Conservation (phyloP, 805 yeast species). For the Starmerella davenportii region DNA sequence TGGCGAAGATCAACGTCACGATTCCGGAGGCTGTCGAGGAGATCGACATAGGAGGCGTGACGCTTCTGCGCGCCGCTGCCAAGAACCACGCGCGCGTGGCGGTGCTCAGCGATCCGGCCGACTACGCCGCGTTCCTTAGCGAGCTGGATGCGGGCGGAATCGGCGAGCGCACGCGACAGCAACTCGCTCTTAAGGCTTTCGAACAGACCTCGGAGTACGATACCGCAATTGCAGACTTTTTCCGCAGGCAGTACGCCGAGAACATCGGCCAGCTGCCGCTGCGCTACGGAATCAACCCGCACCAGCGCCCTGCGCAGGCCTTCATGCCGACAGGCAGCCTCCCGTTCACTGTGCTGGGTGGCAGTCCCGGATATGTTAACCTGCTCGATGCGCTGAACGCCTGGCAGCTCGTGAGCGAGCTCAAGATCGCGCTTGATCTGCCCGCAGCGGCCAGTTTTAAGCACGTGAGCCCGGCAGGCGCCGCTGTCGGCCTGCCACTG, state of each 20-base stretch:
- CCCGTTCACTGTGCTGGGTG: slow-evolving; percentile 84
- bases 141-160: slow-evolving; percentile 64
- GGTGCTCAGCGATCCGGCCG: slow-evolving; percentile 83
- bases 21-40: slow-evolving; percentile 96
- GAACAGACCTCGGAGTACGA: slow-evolving; percentile 98
- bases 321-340: slow-evolving; percentile 69
- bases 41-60: slow-evolving; percentile 96
- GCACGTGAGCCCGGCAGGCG: slow-evolving; percentile 98
- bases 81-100: slow-evolving; percentile 95
- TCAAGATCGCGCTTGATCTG: slow-evolving; percentile 77
- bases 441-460: slow-evolving; percentile 99
- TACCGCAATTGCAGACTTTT: slow-evolving; percentile 85
- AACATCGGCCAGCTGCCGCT: slow-evolving; percentile 75
- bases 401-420: slow-evolving; percentile 96
- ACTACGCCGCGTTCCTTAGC: slow-evolving; percentile 70
- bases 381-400: slow-evolving; percentile 91
- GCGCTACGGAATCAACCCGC: slow-evolving; percentile 98
- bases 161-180: slow-evolving; percentile 55
- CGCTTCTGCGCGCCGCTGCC: slow-evolving; percentile 94
- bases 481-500: slow-evolving; percentile 90
- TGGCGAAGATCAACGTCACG: slow-evolving; percentile 87
- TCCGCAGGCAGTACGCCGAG: slow-evolving; percentile 93
- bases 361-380: slow-evolving; percentile 96
- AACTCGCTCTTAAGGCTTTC: slow-evolving; percentile 85
- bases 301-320: slow-evolving; percentile 98